These are phyloP conservation scores for Trebouxia sp. DNA, from an alignment of 139 green algal genomes.

Conservation along the genomic window DNA sequence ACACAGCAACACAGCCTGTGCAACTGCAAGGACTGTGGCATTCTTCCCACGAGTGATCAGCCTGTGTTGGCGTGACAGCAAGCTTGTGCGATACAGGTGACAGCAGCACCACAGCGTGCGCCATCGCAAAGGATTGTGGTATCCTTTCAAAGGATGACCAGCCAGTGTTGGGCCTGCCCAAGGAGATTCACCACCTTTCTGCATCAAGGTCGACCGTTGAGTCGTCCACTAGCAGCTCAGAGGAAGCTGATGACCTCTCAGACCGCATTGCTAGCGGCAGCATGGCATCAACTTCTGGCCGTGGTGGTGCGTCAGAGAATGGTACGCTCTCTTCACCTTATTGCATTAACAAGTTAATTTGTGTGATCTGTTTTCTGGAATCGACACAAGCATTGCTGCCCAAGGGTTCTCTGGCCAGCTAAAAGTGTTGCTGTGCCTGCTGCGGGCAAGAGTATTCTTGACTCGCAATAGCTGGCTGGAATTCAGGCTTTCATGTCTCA, in stretches of 20 bases:
- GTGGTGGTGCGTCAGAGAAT: too few species aligned
- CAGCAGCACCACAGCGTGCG: slow-evolving; percentile 82
- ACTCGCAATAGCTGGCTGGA: too few species aligned
- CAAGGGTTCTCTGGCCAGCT: too few species aligned
- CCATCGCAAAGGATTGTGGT: slow-evolving; percentile 83
- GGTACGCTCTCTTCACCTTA: too few species aligned
- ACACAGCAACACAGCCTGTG: neutral
- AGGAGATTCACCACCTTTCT: neutral
- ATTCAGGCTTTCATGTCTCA: too few species aligned
- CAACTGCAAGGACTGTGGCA: neutral
- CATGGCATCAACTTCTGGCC: neutral
- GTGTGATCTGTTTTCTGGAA: too few species aligned
- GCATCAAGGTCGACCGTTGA: neutral
- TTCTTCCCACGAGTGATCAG: neutral
- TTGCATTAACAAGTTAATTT: too few species aligned
- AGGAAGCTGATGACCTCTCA: neutral
- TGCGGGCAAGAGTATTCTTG: too few species aligned
- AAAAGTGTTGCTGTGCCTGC: too few species aligned
- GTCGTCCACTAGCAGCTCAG: neutral
- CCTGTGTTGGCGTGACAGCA: neutral
- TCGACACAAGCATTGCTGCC: too few species aligned
- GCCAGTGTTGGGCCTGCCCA: neutral
- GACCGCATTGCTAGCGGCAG: neutral
- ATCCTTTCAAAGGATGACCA: slow-evolving; percentile 68
- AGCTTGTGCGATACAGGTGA: slow-evolving; percentile 62